phyloP scores from a whole-genome alignment of 2,329 filamentous ascomycete species.

The Meredithiella fracta region DNA sequence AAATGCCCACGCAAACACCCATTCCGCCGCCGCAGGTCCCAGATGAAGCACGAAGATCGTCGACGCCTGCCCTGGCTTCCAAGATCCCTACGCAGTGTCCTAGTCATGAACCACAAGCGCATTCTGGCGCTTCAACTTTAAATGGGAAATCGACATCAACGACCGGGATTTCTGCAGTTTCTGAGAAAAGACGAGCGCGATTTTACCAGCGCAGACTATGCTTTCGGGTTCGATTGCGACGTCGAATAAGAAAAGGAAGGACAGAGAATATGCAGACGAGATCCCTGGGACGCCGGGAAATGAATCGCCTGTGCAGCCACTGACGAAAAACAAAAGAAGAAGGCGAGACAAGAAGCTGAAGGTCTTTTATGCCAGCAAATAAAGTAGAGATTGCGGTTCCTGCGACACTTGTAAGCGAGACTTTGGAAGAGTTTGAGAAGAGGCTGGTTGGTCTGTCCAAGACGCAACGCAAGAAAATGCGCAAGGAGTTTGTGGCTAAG shows the following conservation, averaged over 20 bases:
- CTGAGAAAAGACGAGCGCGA: not conserved
- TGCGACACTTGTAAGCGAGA: not conserved
- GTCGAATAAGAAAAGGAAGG: not conserved
- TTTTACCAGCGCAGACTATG: not conserved
- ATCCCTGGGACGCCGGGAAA: not conserved
- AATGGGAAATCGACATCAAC: too few species aligned
- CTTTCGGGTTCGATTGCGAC: not conserved
- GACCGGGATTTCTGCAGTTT: not conserved
- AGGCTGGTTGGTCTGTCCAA: not conserved
- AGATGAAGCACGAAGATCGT: not conserved
- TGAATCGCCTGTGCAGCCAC: not conserved
- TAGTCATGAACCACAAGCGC: not conserved
- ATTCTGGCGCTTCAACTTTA: too few species aligned
- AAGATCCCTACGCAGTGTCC: not conserved
- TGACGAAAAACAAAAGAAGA: not conserved
- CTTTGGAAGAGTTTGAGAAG: not conserved
- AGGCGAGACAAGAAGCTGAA: not conserved
- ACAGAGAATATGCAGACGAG: not conserved
- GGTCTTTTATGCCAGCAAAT: not conserved
- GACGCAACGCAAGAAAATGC: not conserved
- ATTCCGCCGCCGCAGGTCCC: slow-evolving; percentile 3
- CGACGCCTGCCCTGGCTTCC: not conserved
- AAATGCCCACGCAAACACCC: not conserved
- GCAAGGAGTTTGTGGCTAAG: not conserved
- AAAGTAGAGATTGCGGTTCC: not conserved